Base-by-base conservation (phyloP, 2,329 filamentous ascomycete species). In the Fusarium pininemorale region DNA sequence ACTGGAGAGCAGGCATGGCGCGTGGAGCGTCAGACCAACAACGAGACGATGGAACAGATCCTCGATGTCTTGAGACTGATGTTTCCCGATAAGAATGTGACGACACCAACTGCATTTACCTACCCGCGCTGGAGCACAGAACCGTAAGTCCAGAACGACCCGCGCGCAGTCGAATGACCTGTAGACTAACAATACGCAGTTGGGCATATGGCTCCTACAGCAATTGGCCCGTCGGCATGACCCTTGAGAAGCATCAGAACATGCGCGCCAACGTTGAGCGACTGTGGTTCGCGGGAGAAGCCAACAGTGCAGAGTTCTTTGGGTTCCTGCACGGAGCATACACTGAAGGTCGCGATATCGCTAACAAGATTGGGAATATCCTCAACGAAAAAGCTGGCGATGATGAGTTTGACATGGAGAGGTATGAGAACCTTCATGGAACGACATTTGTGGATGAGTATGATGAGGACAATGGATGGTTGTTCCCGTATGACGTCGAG, bases 201-300 rank as follows among this genome's bases (percentile, higher is more conserved):
- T 87, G 85, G 85, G 79, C 85, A 0, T 89, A 87, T 61, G 91
- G 91, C 7, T 90, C 87, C 28, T 93, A 92, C 80, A 90, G 89
- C 42, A 92, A 92, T 78, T 93, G 91, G 91, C 91, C 91, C 0
- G 82, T 87, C 0, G 88, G 88, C 1, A 89, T 90, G 48, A 90
- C 88, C 0, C 82, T 93, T 0, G 88, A 92, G 76, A 89, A 86
- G 82, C 91, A 93, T 73, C 88, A 93, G 77, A 93, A 93, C 72
- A 83, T 93, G 16, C 87, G 91, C 2, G 89, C 90, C n/a, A 92
- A 92, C 68, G 81, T 91, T 0, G 86, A 85, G 14, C 81, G 89
- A 2, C 79, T 93, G 7, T 92, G 87, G 83, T 93, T 92, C 70
- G 90, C 91, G 0, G 91, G 91, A 0, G 91, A 93, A 78, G 88